A percentile compares a stretch with the other conserved stretches of the same genome.
phyloP scores from a whole-genome alignment of 2,329 filamentous ascomycete genomes.

The Sporothrix schenckii region DNA sequence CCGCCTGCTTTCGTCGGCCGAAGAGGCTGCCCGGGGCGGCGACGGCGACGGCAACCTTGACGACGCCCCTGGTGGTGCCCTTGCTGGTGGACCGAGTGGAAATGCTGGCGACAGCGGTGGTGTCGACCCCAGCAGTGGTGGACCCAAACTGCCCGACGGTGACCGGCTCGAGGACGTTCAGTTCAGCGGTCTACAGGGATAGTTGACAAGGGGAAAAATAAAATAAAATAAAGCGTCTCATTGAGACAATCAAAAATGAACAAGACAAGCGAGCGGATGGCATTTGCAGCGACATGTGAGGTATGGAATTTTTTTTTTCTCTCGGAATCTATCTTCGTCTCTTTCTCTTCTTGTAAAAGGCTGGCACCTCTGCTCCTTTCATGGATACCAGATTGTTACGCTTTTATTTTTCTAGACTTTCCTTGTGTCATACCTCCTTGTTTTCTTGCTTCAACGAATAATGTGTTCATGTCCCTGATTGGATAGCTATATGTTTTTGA shows the following conservation, averaged over 20 bases:
- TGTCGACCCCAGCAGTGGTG: not conserved
- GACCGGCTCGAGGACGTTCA: constrained; percentile 36
- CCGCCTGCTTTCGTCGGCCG: constrained; percentile 34
- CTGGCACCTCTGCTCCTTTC: not conserved
- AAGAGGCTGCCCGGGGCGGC: constrained; percentile 28
- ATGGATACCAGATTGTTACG: not conserved
- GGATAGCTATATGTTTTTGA: not conserved
- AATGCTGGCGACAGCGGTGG: not conserved
- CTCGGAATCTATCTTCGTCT: not conserved
- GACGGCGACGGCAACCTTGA: constrained; percentile 3
- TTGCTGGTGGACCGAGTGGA: not conserved
- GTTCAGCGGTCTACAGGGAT: constrained; percentile 27
- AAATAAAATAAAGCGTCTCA: too few relatives aligned
- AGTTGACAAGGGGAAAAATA: not conserved
- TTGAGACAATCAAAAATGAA: not conserved
- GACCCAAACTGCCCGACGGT: constrained; percentile 29
- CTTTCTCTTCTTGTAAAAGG: constrained; percentile 1
- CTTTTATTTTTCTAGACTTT: not conserved
- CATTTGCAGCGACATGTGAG: constrained; percentile 20
- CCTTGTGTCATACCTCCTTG: not conserved
- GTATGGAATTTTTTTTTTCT: not conserved
- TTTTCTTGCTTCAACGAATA: not conserved
- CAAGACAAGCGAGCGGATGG: constrained; percentile 15
- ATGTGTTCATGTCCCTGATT: not conserved
- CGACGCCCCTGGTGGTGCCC: not conserved